A percentile compares a stretch with the other conserved stretches of the same genome.
Evolutionary conservation across 2,329 filamentous ascomycete genomes (phyloP).

Genomic region (Ophiocordyceps sinensis): DNA sequence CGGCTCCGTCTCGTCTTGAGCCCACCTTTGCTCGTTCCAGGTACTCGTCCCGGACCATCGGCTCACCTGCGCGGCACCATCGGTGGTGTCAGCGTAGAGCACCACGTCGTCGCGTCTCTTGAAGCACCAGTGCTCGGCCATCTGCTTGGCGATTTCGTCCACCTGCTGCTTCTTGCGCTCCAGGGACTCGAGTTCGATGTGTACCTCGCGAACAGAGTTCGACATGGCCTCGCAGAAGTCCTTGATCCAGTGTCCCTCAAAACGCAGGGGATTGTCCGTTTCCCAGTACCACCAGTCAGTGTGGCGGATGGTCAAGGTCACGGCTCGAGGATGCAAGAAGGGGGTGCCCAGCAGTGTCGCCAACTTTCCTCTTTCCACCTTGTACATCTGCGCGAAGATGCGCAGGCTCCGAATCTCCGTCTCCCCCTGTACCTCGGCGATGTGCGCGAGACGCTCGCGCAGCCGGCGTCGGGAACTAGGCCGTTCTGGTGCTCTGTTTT

Average conservation of each 20-base stretch:
- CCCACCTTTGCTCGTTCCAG: slow-evolving; percentile 22
- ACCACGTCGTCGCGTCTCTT: slow-evolving; percentile 15
- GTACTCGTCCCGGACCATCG: slow-evolving; percentile 31
- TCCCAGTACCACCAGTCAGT: slow-evolving; percentile 35
- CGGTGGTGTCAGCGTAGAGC: slow-evolving; percentile 14
- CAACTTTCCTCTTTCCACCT: slow-evolving; percentile 17
- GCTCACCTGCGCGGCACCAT: slow-evolving; percentile 11
- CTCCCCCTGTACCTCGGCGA: slow-evolving; percentile 9
- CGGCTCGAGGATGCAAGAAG: slow-evolving; percentile 16
- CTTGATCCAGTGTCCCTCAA: slow-evolving; percentile 23
- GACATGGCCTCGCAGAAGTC: slow-evolving; percentile 11
- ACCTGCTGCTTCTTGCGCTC: slow-evolving; percentile 29
- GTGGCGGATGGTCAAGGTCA: slow-evolving; percentile 33
- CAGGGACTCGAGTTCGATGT: slow-evolving; percentile 32
- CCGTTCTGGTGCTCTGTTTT: slow-evolving; percentile 18
- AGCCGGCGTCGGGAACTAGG: slow-evolving; percentile 4
- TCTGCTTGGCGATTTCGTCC: slow-evolving; percentile 24
- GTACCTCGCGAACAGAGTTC: slow-evolving; percentile 20
- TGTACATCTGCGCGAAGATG: slow-evolving; percentile 28
- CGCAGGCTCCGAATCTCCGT: slow-evolving; percentile 18
- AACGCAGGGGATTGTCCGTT: slow-evolving; percentile 16
- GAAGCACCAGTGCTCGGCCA: slow-evolving; percentile 20
- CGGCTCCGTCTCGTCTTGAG: slow-evolving; percentile 24
- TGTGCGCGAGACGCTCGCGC: slow-evolving; percentile 3
- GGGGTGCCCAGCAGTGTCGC: slow-evolving; percentile 11